Evolutionary conservation across 257 asterid genomes (phyloP).

Genomic region (Solanum pinnatisectum): DNA sequence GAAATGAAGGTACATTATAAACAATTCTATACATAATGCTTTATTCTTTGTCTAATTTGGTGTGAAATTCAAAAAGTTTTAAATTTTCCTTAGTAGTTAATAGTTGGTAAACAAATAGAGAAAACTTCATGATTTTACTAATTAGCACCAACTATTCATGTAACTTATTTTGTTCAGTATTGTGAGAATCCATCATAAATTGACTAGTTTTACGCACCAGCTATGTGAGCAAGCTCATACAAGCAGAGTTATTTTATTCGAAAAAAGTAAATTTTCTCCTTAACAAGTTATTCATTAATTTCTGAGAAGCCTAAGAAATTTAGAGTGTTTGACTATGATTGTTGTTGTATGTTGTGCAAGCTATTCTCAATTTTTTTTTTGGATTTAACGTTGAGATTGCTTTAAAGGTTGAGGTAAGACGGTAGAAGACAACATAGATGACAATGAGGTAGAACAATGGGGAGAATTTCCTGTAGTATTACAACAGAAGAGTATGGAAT

Average conservation of each 20-base stretch:
- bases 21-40: neutral
- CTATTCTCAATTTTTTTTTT: neutral
- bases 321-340: constrained; percentile 1
- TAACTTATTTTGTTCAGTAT: neutral
- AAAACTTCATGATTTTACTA: neutral
- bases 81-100: neutral
- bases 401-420: constrained; percentile 6
- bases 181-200: neutral
- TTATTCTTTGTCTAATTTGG: neutral
- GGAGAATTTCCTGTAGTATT: neutral
- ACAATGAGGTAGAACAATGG: constrained; percentile 8
- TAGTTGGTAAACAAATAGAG: neutral
- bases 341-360: neutral
- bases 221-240: neutral
- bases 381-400: constrained; percentile 9
- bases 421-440: constrained; percentile 19
- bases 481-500: constrained; percentile 24
- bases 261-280: neutral
- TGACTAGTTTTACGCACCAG: neutral
- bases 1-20: neutral
- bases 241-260: neutral
- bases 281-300: neutral
- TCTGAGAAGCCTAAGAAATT: neutral
- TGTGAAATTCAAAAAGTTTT: neutral
- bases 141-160: neutral